Base-by-base conservation (phyloP, 2,329 filamentous ascomycete species). In the Emydomyces testavorans region DNA sequence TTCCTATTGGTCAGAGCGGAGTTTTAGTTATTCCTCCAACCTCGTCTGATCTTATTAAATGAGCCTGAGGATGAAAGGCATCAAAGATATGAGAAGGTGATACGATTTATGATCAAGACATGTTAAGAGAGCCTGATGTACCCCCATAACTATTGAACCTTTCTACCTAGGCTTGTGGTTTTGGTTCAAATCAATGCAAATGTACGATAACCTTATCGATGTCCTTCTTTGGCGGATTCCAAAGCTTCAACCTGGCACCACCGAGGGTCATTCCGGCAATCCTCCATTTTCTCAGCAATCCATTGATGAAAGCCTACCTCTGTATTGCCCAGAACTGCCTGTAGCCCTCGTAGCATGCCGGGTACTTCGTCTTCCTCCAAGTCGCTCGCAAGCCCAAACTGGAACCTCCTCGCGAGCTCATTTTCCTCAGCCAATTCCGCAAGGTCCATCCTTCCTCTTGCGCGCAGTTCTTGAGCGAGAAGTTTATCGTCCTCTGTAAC, bases 401-500 rank as follows among this genome's bases (percentile, higher is more conserved):
- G 29, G 16, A 43, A 43, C 8, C 68, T 67, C 8, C 64, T 59
- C 50, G 58, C 56, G 34, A 71, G 64, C 54, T 57, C 59, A 2
- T 10, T 24, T 10, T 2, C 20, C 11, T 26, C 36, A 7, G 36
- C 36, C 2, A 23, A 21, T 13, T 42, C 46, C n/a, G 64, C 67
- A 34, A 72, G 58, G 41, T 67, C 61, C 10, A 31, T 40, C 40
- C 55, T 54, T 4, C 64, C 65, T 50, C 67, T 70, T 16, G 57
- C 56, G 54, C 64, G 58, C 4, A 67, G 52, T 18, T 52, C 44
- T 11, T 56, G 16, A 13, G 65, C 65, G 53, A 71, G 68, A 44
- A 54, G 43, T 13, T 54, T 37, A 54, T 72, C 67, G 26, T 72
- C 63, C n/a, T 65, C 59, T 1, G 65, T 60, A 1, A 69, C 50